Evolutionary conservation across 2,329 filamentous ascomycete genomes (phyloP), one percentile per base, ranked within the genome.

Genomic region (Aspergillus caelatus): DNA sequence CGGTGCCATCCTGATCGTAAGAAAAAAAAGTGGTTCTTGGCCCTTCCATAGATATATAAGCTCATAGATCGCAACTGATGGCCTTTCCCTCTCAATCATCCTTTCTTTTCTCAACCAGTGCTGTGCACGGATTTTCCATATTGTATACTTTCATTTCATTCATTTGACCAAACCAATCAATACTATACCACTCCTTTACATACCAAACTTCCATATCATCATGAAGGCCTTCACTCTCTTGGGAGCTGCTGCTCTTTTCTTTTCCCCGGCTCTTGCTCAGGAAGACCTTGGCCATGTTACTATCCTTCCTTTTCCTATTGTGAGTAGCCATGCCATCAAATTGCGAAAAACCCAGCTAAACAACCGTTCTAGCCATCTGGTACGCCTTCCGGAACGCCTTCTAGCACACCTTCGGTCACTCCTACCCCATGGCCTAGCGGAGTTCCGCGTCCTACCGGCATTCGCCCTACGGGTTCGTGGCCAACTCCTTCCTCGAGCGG

Each of bases 171-270:
- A n/a, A 52, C 48, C 14, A 14, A 2, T 12, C n/a, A 12, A 32
- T 30, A 54, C 52, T 11, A 57, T 43, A 53, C 19, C 53, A 34
- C 23, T 57, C 45, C 11, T 55, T 57, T 36, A 46, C 23, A 23
- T 52, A 39, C 28, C 16, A 45, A 14, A 14, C 11, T 34, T 30
- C 30, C 14, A 61, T 34, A 64, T 63, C 65, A 74, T 41, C 55
- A 75, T 76, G 74, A 76, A 74, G 69, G 61, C 69, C 60, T 68
- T 69, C 58, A 46, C 70, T 68, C 39, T 68, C 55, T 53, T 74
- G 56, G 71, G 69, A 61, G 57, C 69, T 64, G 68, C 68, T 53
- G 68, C 67, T 61, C 64, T 74, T 46, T 65, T 57, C 58, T 52
- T 75, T 58, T 63, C 66, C 58, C 68, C 69, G 19, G 67, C 62